Percentiles rank a stretch among this genome's conserved stretches.
Conservation (phyloP, 805 yeast genomes). For the Kodamaea fukazawae region DNA sequence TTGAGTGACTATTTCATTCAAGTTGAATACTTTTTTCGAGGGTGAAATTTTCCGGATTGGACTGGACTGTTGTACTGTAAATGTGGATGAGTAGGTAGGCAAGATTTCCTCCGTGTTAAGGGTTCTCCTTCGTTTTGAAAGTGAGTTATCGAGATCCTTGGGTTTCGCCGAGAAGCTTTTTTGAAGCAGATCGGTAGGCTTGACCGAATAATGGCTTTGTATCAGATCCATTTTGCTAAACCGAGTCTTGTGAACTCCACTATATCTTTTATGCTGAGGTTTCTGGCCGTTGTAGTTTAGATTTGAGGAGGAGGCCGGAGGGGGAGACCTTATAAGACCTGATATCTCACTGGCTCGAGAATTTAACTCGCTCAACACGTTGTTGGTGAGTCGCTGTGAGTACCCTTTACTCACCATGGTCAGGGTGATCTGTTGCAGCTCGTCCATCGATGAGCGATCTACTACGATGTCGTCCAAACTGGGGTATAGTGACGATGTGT, state of each 20-base stretch:
- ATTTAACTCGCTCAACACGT: slow-evolving; percentile 45
- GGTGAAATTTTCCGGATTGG: slow-evolving; percentile 38
- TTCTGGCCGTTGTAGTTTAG: background rate
- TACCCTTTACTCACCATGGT: slow-evolving; percentile 42
- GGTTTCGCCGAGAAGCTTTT: background rate
- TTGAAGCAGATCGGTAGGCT: slow-evolving; percentile 3
- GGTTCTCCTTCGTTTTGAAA: slow-evolving; percentile 36
- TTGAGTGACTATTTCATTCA: slow-evolving; percentile 17
- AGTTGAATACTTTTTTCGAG: slow-evolving; percentile 38
- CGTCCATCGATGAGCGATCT: background rate
- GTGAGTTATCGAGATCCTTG: slow-evolving; percentile 12
- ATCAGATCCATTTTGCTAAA: slow-evolving; percentile 31
- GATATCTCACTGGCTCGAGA: slow-evolving; percentile 40
- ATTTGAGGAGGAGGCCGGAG: slow-evolving; percentile 3
- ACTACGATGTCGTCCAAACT: slow-evolving; percentile 12
- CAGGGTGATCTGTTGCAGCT: too few species aligned
- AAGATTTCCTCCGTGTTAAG: slow-evolving; percentile 38
- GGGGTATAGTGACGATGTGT: slow-evolving; percentile 13
- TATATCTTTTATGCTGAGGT: slow-evolving; percentile 21
- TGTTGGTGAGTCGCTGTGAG: slow-evolving; percentile 45
- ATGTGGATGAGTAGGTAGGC: slow-evolving; percentile 4
- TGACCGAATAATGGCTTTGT: slow-evolving; percentile 23
- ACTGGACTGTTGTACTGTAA: slow-evolving; percentile 6
- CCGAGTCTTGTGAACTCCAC: slow-evolving; percentile 32
- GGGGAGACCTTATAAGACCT: slow-evolving; percentile 16